phyloP scores from a whole-genome alignment of 305 asterid genomes.

The Lippia alba region DNA sequence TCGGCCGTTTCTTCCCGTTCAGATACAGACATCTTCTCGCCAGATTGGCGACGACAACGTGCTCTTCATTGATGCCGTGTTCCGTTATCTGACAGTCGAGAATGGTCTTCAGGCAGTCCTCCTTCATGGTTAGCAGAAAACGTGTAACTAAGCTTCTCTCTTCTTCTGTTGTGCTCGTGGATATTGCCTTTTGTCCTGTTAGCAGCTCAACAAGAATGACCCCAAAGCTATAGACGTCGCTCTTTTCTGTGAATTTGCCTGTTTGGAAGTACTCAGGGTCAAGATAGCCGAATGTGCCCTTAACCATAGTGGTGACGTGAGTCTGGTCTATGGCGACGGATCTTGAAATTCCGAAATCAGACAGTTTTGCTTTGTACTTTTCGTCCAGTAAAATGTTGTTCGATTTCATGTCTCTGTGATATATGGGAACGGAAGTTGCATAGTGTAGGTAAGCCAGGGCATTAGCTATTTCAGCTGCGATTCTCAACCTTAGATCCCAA shows the following conservation, averaged over 20 bases:
- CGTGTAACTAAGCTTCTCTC: constrained; percentile 40
- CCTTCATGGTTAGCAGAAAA: constrained; percentile 39
- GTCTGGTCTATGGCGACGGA: constrained; percentile 35
- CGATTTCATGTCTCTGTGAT: no score
- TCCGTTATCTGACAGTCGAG: constrained; percentile 41
- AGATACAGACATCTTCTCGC: constrained; percentile 43
- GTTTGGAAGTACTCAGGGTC: constrained; percentile 33
- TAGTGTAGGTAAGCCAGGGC: no score
- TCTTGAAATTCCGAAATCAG: constrained; percentile 49
- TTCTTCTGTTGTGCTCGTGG: constrained; percentile 27
- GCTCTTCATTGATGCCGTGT: constrained; percentile 36
- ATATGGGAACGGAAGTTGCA: no score
- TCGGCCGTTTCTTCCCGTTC: constrained; percentile 43
- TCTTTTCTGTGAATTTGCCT: constrained; percentile 34
- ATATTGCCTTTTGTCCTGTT: constrained; percentile 40
- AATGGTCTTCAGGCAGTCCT: constrained; percentile 28
- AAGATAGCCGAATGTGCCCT: no score
- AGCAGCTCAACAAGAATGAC: constrained; percentile 49
- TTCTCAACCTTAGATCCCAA: constrained; percentile 46
- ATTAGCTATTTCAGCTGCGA: no score
- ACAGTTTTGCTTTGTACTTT: constrained; percentile 41
- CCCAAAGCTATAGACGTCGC: constrained; percentile 36
- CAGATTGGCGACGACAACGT: constrained; percentile 31
- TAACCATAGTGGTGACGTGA: constrained; percentile 47
- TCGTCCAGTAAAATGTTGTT: constrained; percentile 49